These are phyloP conservation scores for Saturnispora bothae DNA, from an alignment of 805 yeast genomes.

Conservation along the genomic window DNA sequence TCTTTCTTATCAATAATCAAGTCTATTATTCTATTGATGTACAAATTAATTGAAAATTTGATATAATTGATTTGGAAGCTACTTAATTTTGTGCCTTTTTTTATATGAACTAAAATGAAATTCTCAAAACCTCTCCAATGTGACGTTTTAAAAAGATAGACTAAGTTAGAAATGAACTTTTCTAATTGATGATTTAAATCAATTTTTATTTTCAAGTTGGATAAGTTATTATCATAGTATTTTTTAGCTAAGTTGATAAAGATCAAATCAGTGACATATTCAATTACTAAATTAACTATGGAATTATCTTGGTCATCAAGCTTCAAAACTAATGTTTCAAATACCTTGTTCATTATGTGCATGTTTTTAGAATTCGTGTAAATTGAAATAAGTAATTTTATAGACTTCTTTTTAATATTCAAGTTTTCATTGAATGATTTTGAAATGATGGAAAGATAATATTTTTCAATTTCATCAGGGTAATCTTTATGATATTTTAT, in stretches of 20 bases:
- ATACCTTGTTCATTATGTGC: slow-evolving; percentile 30
- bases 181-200: slow-evolving; percentile 3
- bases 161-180: slow-evolving; percentile 19
- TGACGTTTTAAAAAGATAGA: slow-evolving; percentile 28
- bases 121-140: slow-evolving; percentile 36
- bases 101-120: slow-evolving; percentile 36
- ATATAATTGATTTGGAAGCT: slow-evolving; percentile 12
- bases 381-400: slow-evolving; percentile 40
- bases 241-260: background rate
- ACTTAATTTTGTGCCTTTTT: slow-evolving; percentile 23
- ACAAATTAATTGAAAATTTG: slow-evolving; percentile 16
- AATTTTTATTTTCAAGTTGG: background rate
- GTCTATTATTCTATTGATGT: slow-evolving; percentile 30
- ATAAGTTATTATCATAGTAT: background rate
- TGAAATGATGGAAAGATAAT: slow-evolving; percentile 39
- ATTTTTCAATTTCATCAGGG: slow-evolving; percentile 37
- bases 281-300: slow-evolving; percentile 34
- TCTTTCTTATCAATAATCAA: slow-evolving; percentile 24
- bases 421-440: slow-evolving; percentile 49
- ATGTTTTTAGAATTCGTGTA: slow-evolving; percentile 28
- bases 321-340: slow-evolving; percentile 42
- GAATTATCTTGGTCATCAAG: slow-evolving; percentile 63
- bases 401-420: slow-evolving; percentile 52
- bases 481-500: slow-evolving; percentile 34
- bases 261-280: slow-evolving; percentile 23